Percentiles rank a stretch among this genome's conserved stretches.
These are phyloP conservation scores for Akebia trifoliata DNA, from an alignment of 164 flowering plant species.

Conservation along the genomic window DNA sequence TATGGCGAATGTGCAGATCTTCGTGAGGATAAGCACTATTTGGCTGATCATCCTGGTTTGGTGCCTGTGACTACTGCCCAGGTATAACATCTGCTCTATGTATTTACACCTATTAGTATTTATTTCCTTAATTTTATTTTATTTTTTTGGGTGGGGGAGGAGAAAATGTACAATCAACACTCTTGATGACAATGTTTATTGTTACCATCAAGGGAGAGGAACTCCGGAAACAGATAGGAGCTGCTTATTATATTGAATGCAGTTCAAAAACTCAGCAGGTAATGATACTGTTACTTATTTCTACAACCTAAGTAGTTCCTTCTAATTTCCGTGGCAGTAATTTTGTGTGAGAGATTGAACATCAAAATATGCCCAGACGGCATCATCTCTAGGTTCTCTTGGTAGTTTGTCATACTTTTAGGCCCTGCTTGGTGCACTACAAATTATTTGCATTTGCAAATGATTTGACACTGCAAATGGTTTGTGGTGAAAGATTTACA, in stretches of 20 bases:
- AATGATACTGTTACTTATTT: neutral
- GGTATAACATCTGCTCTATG: conserved; percentile 34
- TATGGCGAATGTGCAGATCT: conserved; percentile 53
- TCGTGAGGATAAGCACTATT: conserved; percentile 88
- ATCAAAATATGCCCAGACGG: no score
- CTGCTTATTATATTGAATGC: conserved; percentile 84
- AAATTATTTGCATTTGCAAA: no score
- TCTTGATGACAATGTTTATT: conserved; percentile 2
- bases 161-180: conserved; percentile 2
- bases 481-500: no score
- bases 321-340: neutral
- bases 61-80: conserved; percentile 85
- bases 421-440: no score
- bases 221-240: conserved; percentile 90
- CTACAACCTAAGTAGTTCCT: neutral
- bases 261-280: conserved; percentile 99
- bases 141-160: conserved; percentile 4
- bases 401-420: neutral
- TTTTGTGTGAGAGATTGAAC: no score
- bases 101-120: neutral
- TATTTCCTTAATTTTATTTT: neutral
- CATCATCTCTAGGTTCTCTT: neutral
- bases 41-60: conserved; percentile 93
- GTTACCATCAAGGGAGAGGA: conserved; percentile 79
- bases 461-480: no score